A percentile compares a stretch with the other conserved stretches of the same genome.
Evolutionary conservation across 163 green algal genomes (phyloP).

Genomic region (Prototheca cutis): DNA sequence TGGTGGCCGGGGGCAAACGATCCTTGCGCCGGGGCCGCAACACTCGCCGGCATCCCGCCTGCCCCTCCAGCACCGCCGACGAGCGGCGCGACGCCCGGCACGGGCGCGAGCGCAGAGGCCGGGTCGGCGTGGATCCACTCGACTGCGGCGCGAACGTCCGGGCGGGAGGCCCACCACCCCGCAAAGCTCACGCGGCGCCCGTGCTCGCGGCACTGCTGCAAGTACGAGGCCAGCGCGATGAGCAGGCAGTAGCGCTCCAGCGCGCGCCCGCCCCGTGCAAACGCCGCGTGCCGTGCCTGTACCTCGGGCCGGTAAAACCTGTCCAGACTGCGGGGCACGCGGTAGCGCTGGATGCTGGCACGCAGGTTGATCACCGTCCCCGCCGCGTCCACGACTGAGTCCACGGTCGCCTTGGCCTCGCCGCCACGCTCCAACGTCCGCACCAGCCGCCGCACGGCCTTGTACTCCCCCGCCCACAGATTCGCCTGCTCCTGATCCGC

Average conservation of each 20-base stretch:
- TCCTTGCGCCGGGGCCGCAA: too few species aligned
- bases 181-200: slow-evolving; percentile 40
- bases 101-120: slow-evolving; percentile 56
- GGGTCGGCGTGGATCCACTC: slow-evolving; percentile 67
- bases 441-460: slow-evolving; percentile 49
- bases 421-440: slow-evolving; percentile 66
- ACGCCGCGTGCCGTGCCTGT: slow-evolving; percentile 27
- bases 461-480: slow-evolving; percentile 36
- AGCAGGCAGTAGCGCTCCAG: slow-evolving; percentile 75
- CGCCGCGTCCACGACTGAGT: slow-evolving; percentile 50
- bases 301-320: neutral
- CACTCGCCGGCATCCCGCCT: too few species aligned
- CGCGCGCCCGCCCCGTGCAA: slow-evolving; percentile 74
- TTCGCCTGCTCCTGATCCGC: slow-evolving; percentile 2
- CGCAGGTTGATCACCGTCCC: slow-evolving; percentile 59
- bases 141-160: slow-evolving; percentile 47
- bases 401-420: slow-evolving; percentile 67
- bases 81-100: slow-evolving; percentile 38
- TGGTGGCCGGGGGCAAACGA: neutral
- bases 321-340: slow-evolving; percentile 30
- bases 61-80: neutral
- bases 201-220: slow-evolving; percentile 10
- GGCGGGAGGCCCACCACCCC: slow-evolving; percentile 53
- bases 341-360: slow-evolving; percentile 62
- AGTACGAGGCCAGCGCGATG: slow-evolving; percentile 45